Conservation (phyloP, 208 protist species). For the Crithidia fasciculata region DNA sequence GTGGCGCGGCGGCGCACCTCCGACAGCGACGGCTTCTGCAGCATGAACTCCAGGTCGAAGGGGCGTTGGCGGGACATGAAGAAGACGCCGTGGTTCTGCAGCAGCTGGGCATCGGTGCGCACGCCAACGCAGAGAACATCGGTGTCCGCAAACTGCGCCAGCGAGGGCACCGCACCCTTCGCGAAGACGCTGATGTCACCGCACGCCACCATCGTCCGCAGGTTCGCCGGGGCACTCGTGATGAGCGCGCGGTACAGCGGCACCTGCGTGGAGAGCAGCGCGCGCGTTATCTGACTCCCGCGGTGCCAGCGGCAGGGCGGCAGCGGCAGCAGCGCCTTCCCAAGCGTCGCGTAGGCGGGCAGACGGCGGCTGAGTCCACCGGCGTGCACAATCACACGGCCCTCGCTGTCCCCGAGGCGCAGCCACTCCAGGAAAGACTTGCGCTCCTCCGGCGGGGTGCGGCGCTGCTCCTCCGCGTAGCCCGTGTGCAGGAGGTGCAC, state of each 20-base stretch:
- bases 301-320: slow-evolving; percentile 39
- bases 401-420: slow-evolving; percentile 32
- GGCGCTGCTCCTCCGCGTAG: slow-evolving; percentile 27
- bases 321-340: slow-evolving; percentile 56
- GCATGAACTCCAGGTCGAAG: slow-evolving; percentile 47
- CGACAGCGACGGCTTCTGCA: slow-evolving; percentile 54
- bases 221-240: slow-evolving; percentile 23
- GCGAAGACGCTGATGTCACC: slow-evolving; percentile 44
- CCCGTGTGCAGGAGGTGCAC: slow-evolving; percentile 45
- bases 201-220: slow-evolving; percentile 50
- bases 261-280: slow-evolving; percentile 48
- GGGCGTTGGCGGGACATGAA: slow-evolving; percentile 31
- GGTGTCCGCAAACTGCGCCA: slow-evolving; percentile 28
- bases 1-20: slow-evolving; percentile 27
- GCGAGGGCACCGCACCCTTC: slow-evolving; percentile 7
- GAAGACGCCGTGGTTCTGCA: slow-evolving; percentile 51
- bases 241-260: slow-evolving; percentile 31
- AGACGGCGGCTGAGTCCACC: slow-evolving; percentile 61
- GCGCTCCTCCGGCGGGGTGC: background rate
- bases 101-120: slow-evolving; percentile 12
- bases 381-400: slow-evolving; percentile 51
- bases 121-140: slow-evolving; percentile 66
- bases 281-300: slow-evolving; percentile 38
- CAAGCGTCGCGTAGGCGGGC: slow-evolving; percentile 45
- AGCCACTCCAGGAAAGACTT: slow-evolving; percentile 28